A percentile compares a stretch with the other conserved stretches of the same genome.
These are phyloP conservation scores for Pyrrhoderma noxium DNA, from an alignment of 1,284 basidiomycete species.

Conservation along the genomic window DNA sequence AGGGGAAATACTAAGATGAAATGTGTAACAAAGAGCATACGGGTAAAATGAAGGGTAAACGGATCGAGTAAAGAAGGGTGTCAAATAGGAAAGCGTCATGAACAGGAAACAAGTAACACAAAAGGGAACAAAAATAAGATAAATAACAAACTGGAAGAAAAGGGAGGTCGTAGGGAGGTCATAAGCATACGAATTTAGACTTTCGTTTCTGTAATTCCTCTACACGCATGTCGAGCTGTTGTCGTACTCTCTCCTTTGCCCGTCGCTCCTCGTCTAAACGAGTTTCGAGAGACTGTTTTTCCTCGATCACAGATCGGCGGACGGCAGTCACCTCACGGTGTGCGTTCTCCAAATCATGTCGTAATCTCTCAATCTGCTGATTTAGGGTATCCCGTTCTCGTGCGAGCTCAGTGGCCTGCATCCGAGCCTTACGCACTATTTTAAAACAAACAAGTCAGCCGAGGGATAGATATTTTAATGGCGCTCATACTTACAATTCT, in stretches of 20 bases:
- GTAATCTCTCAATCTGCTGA: conserved; percentile 54
- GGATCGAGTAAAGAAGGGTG: not conserved
- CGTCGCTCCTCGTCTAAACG: conserved; percentile 75
- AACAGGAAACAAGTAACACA: conserved; percentile 12
- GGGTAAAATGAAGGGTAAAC: not conserved
- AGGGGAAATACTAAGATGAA: not conserved
- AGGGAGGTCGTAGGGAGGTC: conserved; percentile 23
- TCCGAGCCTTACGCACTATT: conserved; percentile 80
- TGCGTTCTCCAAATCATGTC: conserved; percentile 63
- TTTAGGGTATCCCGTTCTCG: conserved; percentile 74
- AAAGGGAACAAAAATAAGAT: conserved; percentile 15
- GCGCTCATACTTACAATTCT: conserved; percentile 62
- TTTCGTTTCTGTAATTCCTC: conserved; percentile 75
- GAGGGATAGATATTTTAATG: conserved; percentile 7
- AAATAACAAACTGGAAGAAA: not conserved
- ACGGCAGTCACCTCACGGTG: conserved; percentile 72
- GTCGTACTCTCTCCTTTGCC: conserved; percentile 74
- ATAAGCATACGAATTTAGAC: conserved; percentile 80
- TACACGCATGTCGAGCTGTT: conserved; percentile 79
- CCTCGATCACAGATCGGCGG: conserved; percentile 72
- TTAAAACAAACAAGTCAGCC: conserved; percentile 17
- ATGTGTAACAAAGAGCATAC: not conserved
- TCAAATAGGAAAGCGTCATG: not conserved
- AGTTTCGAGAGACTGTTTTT: conserved; percentile 77
- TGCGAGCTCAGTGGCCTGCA: conserved; percentile 82